Evolutionary conservation across 2,329 filamentous ascomycete species (phyloP).

Genomic region (Fusarium incarnatum): DNA sequence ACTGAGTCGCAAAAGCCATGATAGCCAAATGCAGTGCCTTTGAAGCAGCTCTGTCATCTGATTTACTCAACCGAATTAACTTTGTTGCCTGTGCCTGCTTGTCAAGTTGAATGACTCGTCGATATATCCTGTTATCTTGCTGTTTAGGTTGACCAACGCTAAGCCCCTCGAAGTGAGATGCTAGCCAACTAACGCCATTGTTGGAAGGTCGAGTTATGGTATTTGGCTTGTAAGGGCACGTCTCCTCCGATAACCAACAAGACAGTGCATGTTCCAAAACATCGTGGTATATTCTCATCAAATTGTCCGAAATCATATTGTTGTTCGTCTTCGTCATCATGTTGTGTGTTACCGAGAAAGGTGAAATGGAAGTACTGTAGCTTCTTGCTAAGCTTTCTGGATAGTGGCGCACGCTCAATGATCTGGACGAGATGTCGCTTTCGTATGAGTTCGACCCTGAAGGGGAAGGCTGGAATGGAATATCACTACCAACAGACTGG

Average conservation of each 20-base stretch:
- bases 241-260: constrained; percentile 66
- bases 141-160: constrained; percentile 46
- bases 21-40: constrained; percentile 62
- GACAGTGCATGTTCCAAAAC: constrained; percentile 64
- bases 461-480: constrained; percentile 44
- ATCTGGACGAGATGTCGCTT: constrained; percentile 44
- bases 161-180: constrained; percentile 43
- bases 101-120: constrained; percentile 62
- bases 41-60: constrained; percentile 58
- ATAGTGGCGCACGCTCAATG: constrained; percentile 43
- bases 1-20: constrained; percentile 65
- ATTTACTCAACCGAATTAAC: constrained; percentile 54
- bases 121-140: constrained; percentile 60
- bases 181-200: constrained; percentile 47
- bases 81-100: constrained; percentile 55
- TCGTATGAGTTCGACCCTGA: constrained; percentile 46
- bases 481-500: constrained; percentile 40
- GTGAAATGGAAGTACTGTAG: constrained; percentile 44
- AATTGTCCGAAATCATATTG: constrained; percentile 44
- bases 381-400: constrained; percentile 44
- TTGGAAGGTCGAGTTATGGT: constrained; percentile 36
- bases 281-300: constrained; percentile 62
- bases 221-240: constrained; percentile 59
- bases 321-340: constrained; percentile 47
- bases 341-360: constrained; percentile 43